Conservation (phyloP, 2,329 filamentous ascomycete genomes). For the Paecilomyces fulvus region DNA sequence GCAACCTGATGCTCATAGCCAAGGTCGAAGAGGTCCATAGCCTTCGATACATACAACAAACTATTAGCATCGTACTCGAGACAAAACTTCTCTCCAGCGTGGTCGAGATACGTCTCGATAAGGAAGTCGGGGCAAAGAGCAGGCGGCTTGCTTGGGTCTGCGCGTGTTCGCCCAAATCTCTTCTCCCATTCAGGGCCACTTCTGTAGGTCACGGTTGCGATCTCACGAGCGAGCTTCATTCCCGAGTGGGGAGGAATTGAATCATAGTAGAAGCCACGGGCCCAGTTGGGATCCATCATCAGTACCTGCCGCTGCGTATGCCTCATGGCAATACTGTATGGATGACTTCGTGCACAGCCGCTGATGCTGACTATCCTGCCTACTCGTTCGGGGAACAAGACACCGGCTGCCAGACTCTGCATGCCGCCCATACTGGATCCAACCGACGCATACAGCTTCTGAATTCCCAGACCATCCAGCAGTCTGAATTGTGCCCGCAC, state of each 20-base stretch:
- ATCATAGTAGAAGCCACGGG: slow-evolving; percentile 87
- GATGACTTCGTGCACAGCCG: slow-evolving; percentile 87
- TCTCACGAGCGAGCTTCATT: slow-evolving; percentile 96
- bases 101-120: slow-evolving; percentile 96
- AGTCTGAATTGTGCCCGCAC: slow-evolving; percentile 89
- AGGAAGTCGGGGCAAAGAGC: slow-evolving; percentile 96
- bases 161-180: slow-evolving; percentile 78
- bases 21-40: slow-evolving; percentile 96
- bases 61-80: slow-evolving; percentile 95
- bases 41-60: slow-evolving; percentile 91
- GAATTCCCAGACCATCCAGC: slow-evolving; percentile 67
- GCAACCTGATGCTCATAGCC: slow-evolving; percentile 61
- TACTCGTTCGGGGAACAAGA: slow-evolving; percentile 74
- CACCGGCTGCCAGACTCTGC: slow-evolving; percentile 84
- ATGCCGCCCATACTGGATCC: slow-evolving; percentile 98
- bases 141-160: slow-evolving; percentile 76
- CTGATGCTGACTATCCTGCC: slow-evolving; percentile 79
- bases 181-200: slow-evolving; percentile 97
- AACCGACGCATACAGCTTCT: slow-evolving; percentile 80
- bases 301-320: slow-evolving; percentile 95
- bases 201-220: slow-evolving; percentile 94
- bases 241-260: slow-evolving; percentile 82
- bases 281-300: slow-evolving; percentile 99
- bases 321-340: slow-evolving; percentile 97
- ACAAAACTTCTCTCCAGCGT: slow-evolving; percentile 97